phyloP scores from a whole-genome alignment of 352 stramenopile species.

The Phytophthora melonis region DNA sequence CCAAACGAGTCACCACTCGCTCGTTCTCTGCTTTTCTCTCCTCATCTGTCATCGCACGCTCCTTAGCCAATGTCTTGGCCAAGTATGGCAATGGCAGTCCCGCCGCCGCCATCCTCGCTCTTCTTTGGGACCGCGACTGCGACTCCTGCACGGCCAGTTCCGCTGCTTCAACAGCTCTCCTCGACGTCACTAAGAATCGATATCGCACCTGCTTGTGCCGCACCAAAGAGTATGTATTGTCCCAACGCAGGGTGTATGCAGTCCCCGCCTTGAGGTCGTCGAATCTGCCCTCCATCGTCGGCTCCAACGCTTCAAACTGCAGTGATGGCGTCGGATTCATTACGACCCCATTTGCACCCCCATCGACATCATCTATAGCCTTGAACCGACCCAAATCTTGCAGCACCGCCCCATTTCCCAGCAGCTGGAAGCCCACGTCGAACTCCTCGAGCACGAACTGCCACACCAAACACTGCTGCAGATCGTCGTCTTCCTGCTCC shows the following conservation, averaged over 20 bases:
- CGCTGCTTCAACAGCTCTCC: slow-evolving; percentile 50
- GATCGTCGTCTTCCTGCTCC: slow-evolving; percentile 16
- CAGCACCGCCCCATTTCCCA: slow-evolving; percentile 49
- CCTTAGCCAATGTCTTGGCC: slow-evolving; percentile 44
- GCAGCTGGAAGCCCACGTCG: slow-evolving; percentile 71
- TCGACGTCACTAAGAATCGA: slow-evolving; percentile 56
- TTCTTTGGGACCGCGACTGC: slow-evolving; percentile 34
- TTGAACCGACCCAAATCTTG: slow-evolving; percentile 52
- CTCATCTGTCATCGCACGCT: slow-evolving; percentile 43
- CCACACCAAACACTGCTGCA: slow-evolving; percentile 60
- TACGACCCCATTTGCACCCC: not conserved
- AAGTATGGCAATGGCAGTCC: slow-evolving; percentile 47
- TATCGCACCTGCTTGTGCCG: slow-evolving; percentile 75
- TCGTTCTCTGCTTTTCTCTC: slow-evolving; percentile 44
- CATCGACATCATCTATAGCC: slow-evolving; percentile 17
- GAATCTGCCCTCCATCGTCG: slow-evolving; percentile 48
- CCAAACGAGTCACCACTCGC: slow-evolving; percentile 16
- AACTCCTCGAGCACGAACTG: slow-evolving; percentile 70
- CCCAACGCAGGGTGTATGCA: slow-evolving; percentile 73
- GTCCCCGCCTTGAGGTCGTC: slow-evolving; percentile 39
- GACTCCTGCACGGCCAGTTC: slow-evolving; percentile 61
- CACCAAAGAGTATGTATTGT: slow-evolving; percentile 82
- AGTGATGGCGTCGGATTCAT: not conserved
- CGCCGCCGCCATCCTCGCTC: slow-evolving; percentile 29
- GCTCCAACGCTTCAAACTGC: slow-evolving; percentile 17